These are phyloP conservation scores for Dendrobium officinale DNA, from an alignment of 106 monocot genomes.

Conservation along the genomic window DNA sequence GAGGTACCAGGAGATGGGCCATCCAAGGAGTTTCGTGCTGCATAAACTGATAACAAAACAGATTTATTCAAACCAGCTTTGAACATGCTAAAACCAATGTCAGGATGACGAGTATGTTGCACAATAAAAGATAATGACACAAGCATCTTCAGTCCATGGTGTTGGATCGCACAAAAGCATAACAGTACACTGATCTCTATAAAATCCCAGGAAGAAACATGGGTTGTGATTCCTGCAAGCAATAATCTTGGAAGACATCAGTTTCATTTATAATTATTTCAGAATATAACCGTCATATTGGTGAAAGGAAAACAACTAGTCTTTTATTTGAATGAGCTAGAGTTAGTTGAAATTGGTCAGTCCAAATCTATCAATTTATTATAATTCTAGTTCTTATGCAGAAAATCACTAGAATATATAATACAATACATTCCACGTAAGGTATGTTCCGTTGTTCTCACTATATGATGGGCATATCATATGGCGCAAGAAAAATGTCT, in stretches of 20 bases:
- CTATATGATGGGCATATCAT: too few relatives aligned
- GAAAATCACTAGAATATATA: too few relatives aligned
- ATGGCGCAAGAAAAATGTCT: too few relatives aligned
- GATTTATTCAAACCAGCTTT: conserved; percentile 89
- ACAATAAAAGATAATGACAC: conserved; percentile 80
- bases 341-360: too few relatives aligned
- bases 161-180: conserved; percentile 95
- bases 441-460: too few relatives aligned
- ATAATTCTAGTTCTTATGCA: too few relatives aligned
- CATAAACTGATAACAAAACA: conserved; percentile 80
- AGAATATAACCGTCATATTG: background rate
- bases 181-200: conserved; percentile 62
- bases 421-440: too few relatives aligned
- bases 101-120: conserved; percentile 60
- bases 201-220: conserved; percentile 52
- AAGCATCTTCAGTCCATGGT: conserved; percentile 83
- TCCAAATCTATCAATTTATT: too few relatives aligned
- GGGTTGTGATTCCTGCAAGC: conserved; percentile 52
- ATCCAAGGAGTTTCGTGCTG: conserved; percentile 37
- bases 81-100: conserved; percentile 86
- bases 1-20: conserved; percentile 21
- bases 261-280: background rate
- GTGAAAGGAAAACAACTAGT: background rate
- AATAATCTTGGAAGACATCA: conserved; percentile 8
- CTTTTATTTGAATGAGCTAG: too few relatives aligned